These are phyloP conservation scores for Fusarium nodosum DNA, from an alignment of 2,329 filamentous ascomycete species.

Conservation along the genomic window DNA sequence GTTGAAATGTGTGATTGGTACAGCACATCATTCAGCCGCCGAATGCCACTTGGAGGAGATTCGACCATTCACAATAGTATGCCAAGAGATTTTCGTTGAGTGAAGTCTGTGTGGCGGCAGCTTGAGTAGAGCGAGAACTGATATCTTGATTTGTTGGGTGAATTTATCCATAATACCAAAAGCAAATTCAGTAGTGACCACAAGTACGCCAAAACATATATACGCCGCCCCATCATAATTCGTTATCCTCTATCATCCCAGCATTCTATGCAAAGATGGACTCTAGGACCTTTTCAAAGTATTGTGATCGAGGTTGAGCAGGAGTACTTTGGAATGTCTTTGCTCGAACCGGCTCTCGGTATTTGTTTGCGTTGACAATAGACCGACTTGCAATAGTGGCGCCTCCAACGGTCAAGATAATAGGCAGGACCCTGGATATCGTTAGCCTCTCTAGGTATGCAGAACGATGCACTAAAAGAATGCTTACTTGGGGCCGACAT, in stretches of 20 bases:
- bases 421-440: conserved; percentile 34
- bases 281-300: conserved; percentile 40
- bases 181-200: not conserved
- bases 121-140: too few species aligned
- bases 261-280: conserved; percentile 41
- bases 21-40: not conserved
- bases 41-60: not conserved
- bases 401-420: conserved; percentile 43
- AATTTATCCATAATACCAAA: conserved; percentile 9
- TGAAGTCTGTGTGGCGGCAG: too few species aligned
- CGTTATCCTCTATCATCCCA: conserved; percentile 7
- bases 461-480: accelerated
- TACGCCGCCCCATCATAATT: conserved; percentile 18
- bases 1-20: too few species aligned
- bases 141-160: accelerated
- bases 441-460: not conserved
- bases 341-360: conserved; percentile 15
- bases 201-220: conserved; percentile 7
- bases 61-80: not conserved
- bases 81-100: not conserved
- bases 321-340: conserved; percentile 6
- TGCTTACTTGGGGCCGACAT: conserved; percentile 38
- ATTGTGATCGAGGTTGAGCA: conserved; percentile 31
- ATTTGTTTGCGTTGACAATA: conserved; percentile 11
- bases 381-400: conserved; percentile 42